Conservation (phyloP, 129 eudicot genomes). For the Flaveria robusta region DNA sequence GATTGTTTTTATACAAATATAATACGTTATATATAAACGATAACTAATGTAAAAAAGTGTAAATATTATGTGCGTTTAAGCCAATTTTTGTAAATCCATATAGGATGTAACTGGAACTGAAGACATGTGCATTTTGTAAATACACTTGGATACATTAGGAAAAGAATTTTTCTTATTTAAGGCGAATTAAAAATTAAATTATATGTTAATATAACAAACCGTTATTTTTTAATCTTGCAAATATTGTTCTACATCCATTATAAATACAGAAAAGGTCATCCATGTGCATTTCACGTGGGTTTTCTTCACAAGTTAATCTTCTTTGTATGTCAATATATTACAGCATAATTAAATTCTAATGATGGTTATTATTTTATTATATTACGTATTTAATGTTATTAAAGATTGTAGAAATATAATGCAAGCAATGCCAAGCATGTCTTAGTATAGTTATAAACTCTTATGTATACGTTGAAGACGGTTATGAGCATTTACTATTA, state of each 20-base stretch:
- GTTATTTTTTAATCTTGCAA: background rate
- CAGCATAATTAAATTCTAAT: background rate
- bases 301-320: background rate
- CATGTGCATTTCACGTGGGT: slow-evolving; percentile 14
- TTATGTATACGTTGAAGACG: background rate
- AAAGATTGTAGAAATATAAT: background rate
- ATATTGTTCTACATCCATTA: background rate
- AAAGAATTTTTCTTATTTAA: background rate
- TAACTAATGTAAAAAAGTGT: background rate
- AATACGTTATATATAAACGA: too few relatives aligned
- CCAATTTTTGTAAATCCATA: background rate
- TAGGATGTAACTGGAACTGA: too few relatives aligned
- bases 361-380: background rate
- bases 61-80: background rate
- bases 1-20: too few relatives aligned
- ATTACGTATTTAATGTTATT: background rate
- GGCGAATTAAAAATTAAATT: too few relatives aligned
- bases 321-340: background rate
- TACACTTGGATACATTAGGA: too few relatives aligned
- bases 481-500: background rate
- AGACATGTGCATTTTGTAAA: too few relatives aligned
- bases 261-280: background rate
- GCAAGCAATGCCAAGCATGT: background rate
- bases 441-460: background rate
- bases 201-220: background rate